Percentiles rank a stretch among this genome's conserved stretches.
phyloP scores from a whole-genome alignment of 768 basidiomycete genomes.

The Daedaleopsis sinensis region DNA sequence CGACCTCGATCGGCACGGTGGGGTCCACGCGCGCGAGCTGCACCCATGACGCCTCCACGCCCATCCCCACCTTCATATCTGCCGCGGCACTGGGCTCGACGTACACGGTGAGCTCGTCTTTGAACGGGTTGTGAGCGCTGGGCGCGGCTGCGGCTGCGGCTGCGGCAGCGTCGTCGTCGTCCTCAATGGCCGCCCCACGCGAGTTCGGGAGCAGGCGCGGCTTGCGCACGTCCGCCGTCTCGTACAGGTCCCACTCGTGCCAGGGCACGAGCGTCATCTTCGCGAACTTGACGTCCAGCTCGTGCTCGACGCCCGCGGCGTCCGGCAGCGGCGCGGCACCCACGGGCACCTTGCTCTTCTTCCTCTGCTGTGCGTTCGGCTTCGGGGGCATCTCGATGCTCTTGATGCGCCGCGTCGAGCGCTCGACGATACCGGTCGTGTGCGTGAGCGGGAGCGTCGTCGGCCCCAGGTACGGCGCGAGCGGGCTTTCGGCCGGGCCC shows the following conservation, averaged over 20 bases:
- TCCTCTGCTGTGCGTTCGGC: conserved; percentile 17
- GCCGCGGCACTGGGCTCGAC: conserved; percentile 49
- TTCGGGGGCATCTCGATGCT: conserved; percentile 43
- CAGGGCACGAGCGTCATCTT: conserved; percentile 60
- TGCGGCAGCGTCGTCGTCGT: conserved; percentile 14
- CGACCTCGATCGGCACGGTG: conserved; percentile 10
- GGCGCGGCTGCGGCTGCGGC: conserved; percentile 2
- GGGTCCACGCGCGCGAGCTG: conserved; percentile 54
- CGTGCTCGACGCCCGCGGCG: conserved; percentile 45
- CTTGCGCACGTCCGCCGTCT: conserved; percentile 39
- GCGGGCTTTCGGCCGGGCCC: conserved; percentile 23
- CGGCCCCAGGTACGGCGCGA: conserved; percentile 54
- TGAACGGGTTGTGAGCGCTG: conserved; percentile 49
- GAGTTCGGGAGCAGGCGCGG: conserved; percentile 41
- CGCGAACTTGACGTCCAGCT: conserved; percentile 49
- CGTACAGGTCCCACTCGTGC: conserved; percentile 41
- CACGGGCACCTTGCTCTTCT: conserved; percentile 13
- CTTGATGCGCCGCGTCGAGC: conserved; percentile 60
- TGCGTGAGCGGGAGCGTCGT: conserved; percentile 63
- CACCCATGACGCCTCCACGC: conserved; percentile 67
- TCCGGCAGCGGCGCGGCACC: not conserved
- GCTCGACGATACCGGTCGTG: conserved; percentile 65
- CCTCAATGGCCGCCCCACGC: conserved; percentile 38
- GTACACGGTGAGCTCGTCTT: conserved; percentile 63
- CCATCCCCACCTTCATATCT: conserved; percentile 54